Evolutionary conservation across 2,329 filamentous ascomycete genomes (phyloP), one percentile per base, ranked within the genome.

Genomic region (Sporothrix variecibatus): DNA sequence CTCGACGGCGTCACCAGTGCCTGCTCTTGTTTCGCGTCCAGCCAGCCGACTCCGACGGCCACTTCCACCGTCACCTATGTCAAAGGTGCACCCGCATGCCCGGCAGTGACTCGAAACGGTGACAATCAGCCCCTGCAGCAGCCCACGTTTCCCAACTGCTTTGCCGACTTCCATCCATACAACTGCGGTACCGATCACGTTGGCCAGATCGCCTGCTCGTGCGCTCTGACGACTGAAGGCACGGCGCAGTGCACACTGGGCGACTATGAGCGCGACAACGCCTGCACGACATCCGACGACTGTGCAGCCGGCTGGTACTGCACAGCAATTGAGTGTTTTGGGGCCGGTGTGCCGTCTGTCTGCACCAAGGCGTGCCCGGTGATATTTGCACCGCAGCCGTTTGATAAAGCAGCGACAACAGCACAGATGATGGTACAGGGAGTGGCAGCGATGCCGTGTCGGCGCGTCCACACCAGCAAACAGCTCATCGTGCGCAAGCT

Each of bases 261-360:
- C 53, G 74, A 75, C 69, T 75, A 73, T 46, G 74, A 75, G 68
- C 72, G 74, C 31, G 74, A 75, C 72, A 73, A 75, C 23, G 68
- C 72, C 1, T 75, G 74, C 31, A 46, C 40, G n/a, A 62, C 68
- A 11, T 64, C 68, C 1, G 74, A 72, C 40, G 74, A 75, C 72
- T 75, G 74, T 23, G 51, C 68, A 11, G 72, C 71, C 53, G 74
- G 74, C 8, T 75, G 74, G 74, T 73, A 38, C 34, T 75, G 74
- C 53, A 73, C 74, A 28, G 53, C 53, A 1, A 75, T 75, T 20
- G 72, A 72, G 68, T 75, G 74, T 43, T 75, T 75, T 28, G 74
- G 72, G 20, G 69, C 67, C 43, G 74, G 56, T 20, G 64, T 72
- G 23, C 58, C 72, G 15, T 43, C 60, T 2, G 53, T 75, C 17